phyloP scores from a whole-genome alignment of 495 filamentous ascomycete genomes.

The Chaetomium cochliodes region DNA sequence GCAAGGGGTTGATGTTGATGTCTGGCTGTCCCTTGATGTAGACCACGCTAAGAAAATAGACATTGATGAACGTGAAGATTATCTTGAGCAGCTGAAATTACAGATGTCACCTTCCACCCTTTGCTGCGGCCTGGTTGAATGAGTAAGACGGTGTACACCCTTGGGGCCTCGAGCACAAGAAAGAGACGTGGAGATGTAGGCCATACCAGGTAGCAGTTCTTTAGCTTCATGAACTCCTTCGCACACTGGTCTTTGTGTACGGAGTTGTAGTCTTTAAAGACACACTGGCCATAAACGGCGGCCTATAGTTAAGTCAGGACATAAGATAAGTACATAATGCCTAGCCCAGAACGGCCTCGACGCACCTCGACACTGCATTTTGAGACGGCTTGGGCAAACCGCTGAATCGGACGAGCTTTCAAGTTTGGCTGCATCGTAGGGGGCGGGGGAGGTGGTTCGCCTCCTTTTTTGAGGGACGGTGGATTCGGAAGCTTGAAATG shows the following conservation, averaged over 20 bases:
- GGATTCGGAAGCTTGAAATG: not conserved
- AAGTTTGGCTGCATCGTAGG: slow-evolving; percentile 31
- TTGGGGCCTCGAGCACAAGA: not conserved
- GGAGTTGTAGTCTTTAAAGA: slow-evolving; percentile 85
- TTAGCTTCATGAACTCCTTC: slow-evolving; percentile 79
- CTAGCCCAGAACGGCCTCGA: not conserved
- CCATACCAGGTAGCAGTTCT: slow-evolving; percentile 83
- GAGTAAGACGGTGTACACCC: slow-evolving; percentile 9
- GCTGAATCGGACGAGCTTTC: slow-evolving; percentile 72
- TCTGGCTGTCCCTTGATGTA: slow-evolving; percentile 1
- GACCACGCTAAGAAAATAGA: slow-evolving; percentile 2
- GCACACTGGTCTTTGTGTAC: slow-evolving; percentile 89
- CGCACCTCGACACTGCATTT: slow-evolving; percentile 80
- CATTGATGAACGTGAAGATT: not conserved
- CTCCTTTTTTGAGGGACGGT: not conserved
- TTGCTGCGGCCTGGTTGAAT: slow-evolving; percentile 44
- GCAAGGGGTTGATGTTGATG: not conserved
- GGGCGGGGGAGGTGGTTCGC: not conserved
- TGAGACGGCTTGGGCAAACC: slow-evolving; percentile 76
- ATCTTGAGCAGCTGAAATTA: not conserved
- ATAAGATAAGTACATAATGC: not conserved
- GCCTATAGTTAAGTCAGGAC: slow-evolving; percentile 52
- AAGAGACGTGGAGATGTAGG: not conserved
- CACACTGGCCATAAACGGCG: slow-evolving; percentile 85
- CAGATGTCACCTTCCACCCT: slow-evolving; percentile 33